These are phyloP conservation scores for Phytophthora meadii DNA, from an alignment of 352 stramenopile species.

Conservation along the genomic window DNA sequence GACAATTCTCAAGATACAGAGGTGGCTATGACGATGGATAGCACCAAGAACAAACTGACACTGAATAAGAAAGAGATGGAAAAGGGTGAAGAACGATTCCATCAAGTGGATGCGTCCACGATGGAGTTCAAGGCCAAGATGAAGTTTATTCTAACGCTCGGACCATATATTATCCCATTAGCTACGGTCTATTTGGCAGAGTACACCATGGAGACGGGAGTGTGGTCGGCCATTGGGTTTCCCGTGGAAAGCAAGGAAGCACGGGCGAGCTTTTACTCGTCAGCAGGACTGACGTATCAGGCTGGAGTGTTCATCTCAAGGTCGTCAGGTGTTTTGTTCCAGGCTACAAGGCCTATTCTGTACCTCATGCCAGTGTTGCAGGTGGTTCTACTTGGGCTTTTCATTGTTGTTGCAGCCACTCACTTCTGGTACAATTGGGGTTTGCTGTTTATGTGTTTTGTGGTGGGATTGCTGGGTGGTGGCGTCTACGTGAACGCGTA, in stretches of 20 bases:
- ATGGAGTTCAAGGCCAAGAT: constrained; percentile 69
- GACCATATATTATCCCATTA: constrained; percentile 92
- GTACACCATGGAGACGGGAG: constrained; percentile 94
- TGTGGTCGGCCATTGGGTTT: constrained; percentile 95
- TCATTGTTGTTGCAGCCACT: constrained; percentile 78
- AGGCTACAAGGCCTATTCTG: constrained; percentile 72
- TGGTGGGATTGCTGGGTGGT: constrained; percentile 89
- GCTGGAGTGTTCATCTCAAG: constrained; percentile 93
- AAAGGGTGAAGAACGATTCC: neutral
- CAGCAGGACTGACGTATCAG: constrained; percentile 93
- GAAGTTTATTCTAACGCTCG: constrained; percentile 81
- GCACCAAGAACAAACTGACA: constrained; percentile 17
- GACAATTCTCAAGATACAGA: constrained; percentile 31
- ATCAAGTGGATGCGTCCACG: constrained; percentile 34
- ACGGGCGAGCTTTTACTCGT: constrained; percentile 90
- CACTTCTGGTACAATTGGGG: constrained; percentile 91
- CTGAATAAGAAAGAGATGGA: constrained; percentile 25
- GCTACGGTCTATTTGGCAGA: constrained; percentile 94
- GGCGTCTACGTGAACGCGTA: constrained; percentile 94
- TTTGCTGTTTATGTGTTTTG: constrained; percentile 84
- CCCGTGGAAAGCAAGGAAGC: constrained; percentile 76
- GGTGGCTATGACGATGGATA: neutral
- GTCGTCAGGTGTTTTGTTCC: constrained; percentile 87
- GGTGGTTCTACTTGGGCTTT: constrained; percentile 86
- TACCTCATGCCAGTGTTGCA: constrained; percentile 93